Conservation (phyloP, 495 filamentous ascomycete genomes). For the Penicillium pancosmium region DNA sequence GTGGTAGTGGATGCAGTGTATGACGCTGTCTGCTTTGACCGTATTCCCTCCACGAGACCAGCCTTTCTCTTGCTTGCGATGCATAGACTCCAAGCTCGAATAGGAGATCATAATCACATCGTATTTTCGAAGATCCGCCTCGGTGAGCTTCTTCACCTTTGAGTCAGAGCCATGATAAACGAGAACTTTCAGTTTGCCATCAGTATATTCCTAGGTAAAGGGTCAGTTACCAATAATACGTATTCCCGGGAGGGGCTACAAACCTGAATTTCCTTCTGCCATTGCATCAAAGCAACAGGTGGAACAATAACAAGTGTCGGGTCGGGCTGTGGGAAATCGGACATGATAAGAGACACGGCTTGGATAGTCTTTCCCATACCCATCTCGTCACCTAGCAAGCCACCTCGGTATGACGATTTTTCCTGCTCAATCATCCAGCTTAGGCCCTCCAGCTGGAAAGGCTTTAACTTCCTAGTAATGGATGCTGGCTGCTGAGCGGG, state of each 20-base stretch:
- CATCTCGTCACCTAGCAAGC: constrained; percentile 94
- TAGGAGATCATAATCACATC: constrained; percentile 98
- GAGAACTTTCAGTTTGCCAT: constrained; percentile 84
- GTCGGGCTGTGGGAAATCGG: constrained; percentile 79
- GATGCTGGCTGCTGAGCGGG: constrained; percentile 73
- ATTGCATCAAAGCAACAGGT: constrained; percentile 95
- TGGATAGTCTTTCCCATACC: constrained; percentile 99
- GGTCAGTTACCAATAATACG: neutral
- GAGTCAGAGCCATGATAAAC: constrained; percentile 86
- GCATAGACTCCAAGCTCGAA: constrained; percentile 87
- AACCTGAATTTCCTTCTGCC: constrained; percentile 84
- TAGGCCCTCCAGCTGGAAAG: constrained; percentile 90
- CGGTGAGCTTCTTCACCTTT: constrained; percentile 72
- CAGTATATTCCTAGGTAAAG: constrained; percentile 67
- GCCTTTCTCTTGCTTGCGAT: constrained; percentile 90
- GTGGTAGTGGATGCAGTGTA: constrained; percentile 87
- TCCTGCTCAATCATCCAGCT: constrained; percentile 94
- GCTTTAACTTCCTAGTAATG: constrained; percentile 81
- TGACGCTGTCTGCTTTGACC: constrained; percentile 80
- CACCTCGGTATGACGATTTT: constrained; percentile 79
- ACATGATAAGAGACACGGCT: constrained; percentile 96
- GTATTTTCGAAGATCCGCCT: constrained; percentile 75
- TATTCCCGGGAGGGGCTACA: neutral
- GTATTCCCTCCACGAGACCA: constrained; percentile 75
- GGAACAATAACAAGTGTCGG: constrained; percentile 90